These are phyloP conservation scores for Medicago lupulina DNA, from an alignment of 306 rosid genomes.

Conservation along the genomic window DNA sequence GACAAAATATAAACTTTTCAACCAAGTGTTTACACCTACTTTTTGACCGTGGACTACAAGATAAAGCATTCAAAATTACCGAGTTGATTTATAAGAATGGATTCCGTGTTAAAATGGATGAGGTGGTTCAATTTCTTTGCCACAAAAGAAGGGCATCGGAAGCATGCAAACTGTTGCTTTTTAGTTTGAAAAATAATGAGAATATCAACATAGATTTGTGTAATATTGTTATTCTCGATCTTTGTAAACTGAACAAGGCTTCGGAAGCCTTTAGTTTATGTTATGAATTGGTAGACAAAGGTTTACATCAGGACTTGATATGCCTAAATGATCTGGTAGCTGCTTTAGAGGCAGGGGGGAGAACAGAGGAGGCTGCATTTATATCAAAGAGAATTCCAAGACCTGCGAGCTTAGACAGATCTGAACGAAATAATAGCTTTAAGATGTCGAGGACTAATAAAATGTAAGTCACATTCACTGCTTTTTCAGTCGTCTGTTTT, in stretches of 20 bases:
- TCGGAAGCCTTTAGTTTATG: conserved; percentile 77
- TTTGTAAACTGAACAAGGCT: conserved; percentile 61
- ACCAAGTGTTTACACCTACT: conserved; percentile 66
- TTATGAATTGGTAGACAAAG: conserved; percentile 68
- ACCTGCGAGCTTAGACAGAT: conserved; percentile 28
- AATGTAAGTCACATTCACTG: conserved; percentile 33
- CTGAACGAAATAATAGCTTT: conserved; percentile 36
- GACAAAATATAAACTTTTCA: conserved; percentile 74
- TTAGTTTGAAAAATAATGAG: conserved; percentile 61
- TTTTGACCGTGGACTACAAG: conserved; percentile 57
- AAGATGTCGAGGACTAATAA: conserved; percentile 39
- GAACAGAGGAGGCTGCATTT: conserved; percentile 67
- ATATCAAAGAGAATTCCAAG: conserved; percentile 63
- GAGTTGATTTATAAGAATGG: conserved; percentile 70
- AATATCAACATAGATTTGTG: conserved; percentile 48
- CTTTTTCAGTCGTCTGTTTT: conserved; percentile 3
- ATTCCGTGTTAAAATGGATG: conserved; percentile 64
- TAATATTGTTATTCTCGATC: conserved; percentile 57
- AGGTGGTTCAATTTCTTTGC: conserved; percentile 60
- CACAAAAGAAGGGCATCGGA: conserved; percentile 59
- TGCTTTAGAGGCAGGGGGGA: conserved; percentile 63
- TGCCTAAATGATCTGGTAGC: conserved; percentile 58
- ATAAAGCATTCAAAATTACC: conserved; percentile 64
- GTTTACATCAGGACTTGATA: conserved; percentile 58
- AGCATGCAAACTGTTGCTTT: conserved; percentile 64